Base-by-base conservation (phyloP, 148 eudicot species). In the Rhododendron griersonianum region DNA sequence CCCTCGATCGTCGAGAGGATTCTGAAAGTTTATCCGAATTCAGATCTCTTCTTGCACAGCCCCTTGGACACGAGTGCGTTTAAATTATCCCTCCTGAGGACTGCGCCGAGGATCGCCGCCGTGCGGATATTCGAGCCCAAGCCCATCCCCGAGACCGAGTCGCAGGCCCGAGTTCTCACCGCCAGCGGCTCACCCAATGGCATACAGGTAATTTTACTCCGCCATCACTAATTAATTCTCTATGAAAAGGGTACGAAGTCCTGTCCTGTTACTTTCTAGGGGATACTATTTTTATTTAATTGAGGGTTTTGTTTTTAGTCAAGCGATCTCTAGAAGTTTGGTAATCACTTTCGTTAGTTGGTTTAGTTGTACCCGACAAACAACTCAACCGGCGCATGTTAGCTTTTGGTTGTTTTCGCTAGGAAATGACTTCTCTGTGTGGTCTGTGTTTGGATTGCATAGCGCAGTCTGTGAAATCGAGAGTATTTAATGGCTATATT, bases 111-210 rank as follows among this genome's bases (percentile, higher is more conserved):
- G 25, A 88, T 97, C 8, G 94, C 91, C 1, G 85, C 89, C 18
- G 89, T 97, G 0, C 88, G 91, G 79, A 90, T 97, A 8, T 95
- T 97, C 85, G 50, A 86, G 35, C 98, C 93, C 28, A 18, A 67
- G 2, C 80, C 13, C 74, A 89, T 97, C 23, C 84, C 84, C 45
- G 98, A 95, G 87, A 89, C 93, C 19, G 96, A 93, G 88, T 79
- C 93, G 7, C 91, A 92, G 86, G 37, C 65, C 61, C 94, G 96
- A 14, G 98, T 97, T 35, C 92, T 97, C 55, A 94, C 98, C 11
- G 90, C 98, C 2, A 89, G 86, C 21, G 91, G 93, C 88, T 97
- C 99, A 30, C 99, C 99, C 28, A 94, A 94, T 69, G 98, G 99
- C 39, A 93, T 97, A 51, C 99, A 97, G 99, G 98, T 97, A 55